These are phyloP conservation scores for Sclerotiophoma versabilis DNA, from an alignment of 2,329 filamentous ascomycete species.

Conservation along the genomic window DNA sequence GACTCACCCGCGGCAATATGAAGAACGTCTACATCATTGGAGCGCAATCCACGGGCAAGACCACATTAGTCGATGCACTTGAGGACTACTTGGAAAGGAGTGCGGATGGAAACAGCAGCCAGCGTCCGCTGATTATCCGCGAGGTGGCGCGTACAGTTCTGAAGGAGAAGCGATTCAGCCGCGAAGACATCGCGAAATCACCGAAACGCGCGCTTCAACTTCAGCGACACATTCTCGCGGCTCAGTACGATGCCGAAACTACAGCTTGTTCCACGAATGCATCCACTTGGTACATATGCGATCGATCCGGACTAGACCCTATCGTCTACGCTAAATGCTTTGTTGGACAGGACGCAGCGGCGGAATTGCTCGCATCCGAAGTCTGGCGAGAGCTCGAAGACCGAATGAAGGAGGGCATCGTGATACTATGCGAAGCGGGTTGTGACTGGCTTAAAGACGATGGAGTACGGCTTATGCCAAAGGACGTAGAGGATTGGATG, in stretches of 20 bases:
- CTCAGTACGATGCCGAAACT: constrained; percentile 45
- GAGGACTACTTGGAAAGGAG: constrained; percentile 24
- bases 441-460: constrained; percentile 48
- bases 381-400: constrained; percentile 42
- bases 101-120: neutral
- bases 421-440: constrained; percentile 53
- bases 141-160: constrained; percentile 52
- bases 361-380: constrained; percentile 27
- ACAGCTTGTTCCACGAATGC: neutral
- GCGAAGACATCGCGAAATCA: constrained; percentile 42
- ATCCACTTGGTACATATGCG: constrained; percentile 50
- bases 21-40: constrained; percentile 53
- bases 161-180: constrained; percentile 41
- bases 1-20: neutral
- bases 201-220: constrained; percentile 43
- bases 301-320: constrained; percentile 55
- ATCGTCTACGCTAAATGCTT: constrained; percentile 51
- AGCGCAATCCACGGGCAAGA: constrained; percentile 57
- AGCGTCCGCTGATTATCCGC: constrained; percentile 34
- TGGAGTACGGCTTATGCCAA: constrained; percentile 48
- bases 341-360: constrained; percentile 34
- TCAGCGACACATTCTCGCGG: constrained; percentile 50
- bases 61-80: constrained; percentile 52
- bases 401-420: constrained; percentile 45
- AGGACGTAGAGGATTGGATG: constrained; percentile 36